Base-by-base conservation (phyloP, 2,329 filamentous ascomycete genomes). In the Atkinsonella hypoxylon region DNA sequence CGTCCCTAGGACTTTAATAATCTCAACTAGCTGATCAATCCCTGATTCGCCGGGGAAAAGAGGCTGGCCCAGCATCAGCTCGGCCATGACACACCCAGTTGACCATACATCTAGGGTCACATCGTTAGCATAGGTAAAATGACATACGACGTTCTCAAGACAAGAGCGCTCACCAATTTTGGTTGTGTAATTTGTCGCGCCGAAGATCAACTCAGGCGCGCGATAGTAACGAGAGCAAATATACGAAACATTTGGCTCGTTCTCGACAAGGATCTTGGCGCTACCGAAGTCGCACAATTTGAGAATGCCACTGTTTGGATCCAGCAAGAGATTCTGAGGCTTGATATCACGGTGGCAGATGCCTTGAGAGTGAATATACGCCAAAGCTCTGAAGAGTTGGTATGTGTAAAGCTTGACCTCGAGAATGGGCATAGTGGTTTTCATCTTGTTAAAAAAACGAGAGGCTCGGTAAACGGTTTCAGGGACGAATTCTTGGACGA, bases 371-470 rank as follows among this genome's bases (percentile, higher is more conserved):
- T 98, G 93, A 61, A 98, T 98, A 73, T 98, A 98, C 64, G 93
- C 93, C 60, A 98, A 79, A 36, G 93, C 95, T 61, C 93, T 85
- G 81, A 98, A 98, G 50, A 98, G 85, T 76, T 98, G 93, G 74
- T 98, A 98, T 67, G 91, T 98, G 77, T 97, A 98, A 56, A 98
- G 85, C 77, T 98, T 98, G 67, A 97, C 89, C 71, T 98, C 93
- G 61, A 98, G 81, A 61, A 91, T 95, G 15, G 93, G 93, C 93
- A 98, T 98, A 49, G 91, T 96, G 7, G 90, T 95, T 82, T 97
- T 98, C 85, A 97, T 85, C 77, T 98, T 98, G 79, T 94, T 97
- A 79, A 98, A 98, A 74, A 96, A 97, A 63, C 93, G 85, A 56
- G 93, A 97, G 42, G 93, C 93, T 64, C 93, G 85, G 71, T 98